A percentile compares a stretch with the other conserved stretches of the same genome.
phyloP scores from a whole-genome alignment of 2,329 filamentous ascomycete species.

The Cladorrhinum sp. region DNA sequence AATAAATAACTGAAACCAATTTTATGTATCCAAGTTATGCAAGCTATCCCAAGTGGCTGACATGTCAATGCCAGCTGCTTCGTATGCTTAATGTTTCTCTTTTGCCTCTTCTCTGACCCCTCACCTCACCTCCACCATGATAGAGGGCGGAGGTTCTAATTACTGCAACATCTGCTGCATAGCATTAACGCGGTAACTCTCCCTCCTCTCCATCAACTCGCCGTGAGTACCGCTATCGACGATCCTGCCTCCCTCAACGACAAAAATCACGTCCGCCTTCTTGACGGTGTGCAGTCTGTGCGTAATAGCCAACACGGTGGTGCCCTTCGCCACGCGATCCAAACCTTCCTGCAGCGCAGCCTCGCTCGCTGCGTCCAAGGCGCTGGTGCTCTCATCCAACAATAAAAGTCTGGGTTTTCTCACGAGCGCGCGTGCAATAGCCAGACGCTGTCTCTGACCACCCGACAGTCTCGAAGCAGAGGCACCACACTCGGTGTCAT shows the following conservation, averaged over 20 bases:
- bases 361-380: constrained; percentile 70
- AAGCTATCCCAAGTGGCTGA: too few relatives aligned
- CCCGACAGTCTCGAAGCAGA: constrained; percentile 72
- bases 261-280: constrained; percentile 56
- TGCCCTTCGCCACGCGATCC: constrained; percentile 48
- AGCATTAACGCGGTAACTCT: constrained; percentile 51
- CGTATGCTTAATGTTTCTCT: background rate
- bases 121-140: too few relatives aligned
- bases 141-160: too few relatives aligned
- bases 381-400: constrained; percentile 78
- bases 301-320: constrained; percentile 58
- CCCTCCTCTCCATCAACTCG: constrained; percentile 51
- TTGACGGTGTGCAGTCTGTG: constrained; percentile 56
- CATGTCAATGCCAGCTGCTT: background rate
- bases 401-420: constrained; percentile 70
- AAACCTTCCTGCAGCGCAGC: constrained; percentile 63
- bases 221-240: constrained; percentile 52
- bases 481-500: constrained; percentile 66
- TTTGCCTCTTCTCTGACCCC: background rate
- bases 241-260: constrained; percentile 52
- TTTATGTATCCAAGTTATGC: background rate
- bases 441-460: constrained; percentile 74
- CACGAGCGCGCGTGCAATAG: constrained; percentile 73
- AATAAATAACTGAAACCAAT: background rate
- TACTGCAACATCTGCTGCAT: constrained; percentile 46